Percentiles rank a stretch among this genome's conserved stretches.
Evolutionary conservation across 208 protist genomes (phyloP).

Genomic region (Naegleria lovaniensis): DNA sequence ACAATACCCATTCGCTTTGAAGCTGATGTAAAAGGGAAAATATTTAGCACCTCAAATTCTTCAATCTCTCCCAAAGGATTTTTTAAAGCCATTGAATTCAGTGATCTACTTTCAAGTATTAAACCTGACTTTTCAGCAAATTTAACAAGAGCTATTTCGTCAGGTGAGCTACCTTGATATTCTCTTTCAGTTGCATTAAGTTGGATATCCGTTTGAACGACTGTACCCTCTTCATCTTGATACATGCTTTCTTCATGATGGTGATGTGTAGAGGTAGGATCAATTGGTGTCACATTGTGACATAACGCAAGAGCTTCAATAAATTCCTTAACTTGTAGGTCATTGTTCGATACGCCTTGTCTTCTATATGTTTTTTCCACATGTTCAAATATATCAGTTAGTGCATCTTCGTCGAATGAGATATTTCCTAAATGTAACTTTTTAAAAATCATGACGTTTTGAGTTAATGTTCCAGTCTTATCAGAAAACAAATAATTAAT

Average conservation of each 20-base stretch:
- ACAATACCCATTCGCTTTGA: slow-evolving; percentile 97
- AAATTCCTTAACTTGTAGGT: slow-evolving; percentile 54
- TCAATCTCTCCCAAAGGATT: slow-evolving; percentile 24
- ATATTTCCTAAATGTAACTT: slow-evolving; percentile 61
- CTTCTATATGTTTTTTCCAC: background rate
- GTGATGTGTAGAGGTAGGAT: slow-evolving; percentile 21
- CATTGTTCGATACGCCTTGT: background rate
- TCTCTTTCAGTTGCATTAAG: slow-evolving; percentile 17
- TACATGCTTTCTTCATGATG: background rate
- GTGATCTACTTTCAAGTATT: slow-evolving; percentile 38
- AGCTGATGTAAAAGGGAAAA: slow-evolving; percentile 96
- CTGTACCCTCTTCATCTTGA: slow-evolving; percentile 38
- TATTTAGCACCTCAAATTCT: slow-evolving; percentile 83
- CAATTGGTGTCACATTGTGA: slow-evolving; percentile 92
- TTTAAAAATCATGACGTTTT: slow-evolving; percentile 83
- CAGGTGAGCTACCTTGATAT: slow-evolving; percentile 83
- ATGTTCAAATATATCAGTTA: slow-evolving; percentile 37
- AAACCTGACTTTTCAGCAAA: slow-evolving; percentile 75
- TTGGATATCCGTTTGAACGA: background rate
- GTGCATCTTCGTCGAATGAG: slow-evolving; percentile 44
- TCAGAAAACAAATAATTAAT: slow-evolving; percentile 76
- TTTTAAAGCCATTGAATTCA: background rate
- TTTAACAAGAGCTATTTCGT: slow-evolving; percentile 90
- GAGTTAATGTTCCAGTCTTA: slow-evolving; percentile 88
- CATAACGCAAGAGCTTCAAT: slow-evolving; percentile 79